phyloP scores from a whole-genome alignment of 2,329 filamentous ascomycete genomes.

The Cephalotrichum gorgonifer region DNA sequence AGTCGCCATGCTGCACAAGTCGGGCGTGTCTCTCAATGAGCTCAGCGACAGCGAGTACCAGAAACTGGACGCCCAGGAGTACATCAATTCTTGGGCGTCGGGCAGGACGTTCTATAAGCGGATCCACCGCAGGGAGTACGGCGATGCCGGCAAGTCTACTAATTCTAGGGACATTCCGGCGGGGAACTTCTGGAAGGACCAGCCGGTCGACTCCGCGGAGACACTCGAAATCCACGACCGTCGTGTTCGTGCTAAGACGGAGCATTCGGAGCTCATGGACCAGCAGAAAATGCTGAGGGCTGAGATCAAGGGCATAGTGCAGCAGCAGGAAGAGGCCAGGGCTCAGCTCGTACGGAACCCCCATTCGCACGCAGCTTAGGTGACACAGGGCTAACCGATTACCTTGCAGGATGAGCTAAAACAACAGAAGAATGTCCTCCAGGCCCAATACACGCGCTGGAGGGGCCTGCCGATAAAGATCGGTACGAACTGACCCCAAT shows the following conservation, averaged over 20 bases:
- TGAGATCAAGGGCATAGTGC: constrained; percentile 27
- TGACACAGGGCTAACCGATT: constrained; percentile 10
- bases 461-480: constrained; percentile 61
- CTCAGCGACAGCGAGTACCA: constrained; percentile 59
- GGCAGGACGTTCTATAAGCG: constrained; percentile 55
- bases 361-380: background rate
- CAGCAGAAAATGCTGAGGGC: constrained; percentile 22
- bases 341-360: constrained; percentile 21
- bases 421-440: constrained; percentile 55
- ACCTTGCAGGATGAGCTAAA: constrained; percentile 35
- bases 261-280: constrained; percentile 22
- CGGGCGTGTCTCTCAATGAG: constrained; percentile 53
- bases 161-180: constrained; percentile 47
- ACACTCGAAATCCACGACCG: constrained; percentile 50
- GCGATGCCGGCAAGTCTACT: constrained; percentile 60
- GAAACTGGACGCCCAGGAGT: constrained; percentile 44
- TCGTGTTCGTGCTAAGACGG: constrained; percentile 29
- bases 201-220: constrained; percentile 58
- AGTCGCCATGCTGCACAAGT: constrained; percentile 56
- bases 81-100: constrained; percentile 60
- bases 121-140: constrained; percentile 69
- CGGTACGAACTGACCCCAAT: constrained; percentile 28
- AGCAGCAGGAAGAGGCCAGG: constrained; percentile 23
- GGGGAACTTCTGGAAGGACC: constrained; percentile 66
- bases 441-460: constrained; percentile 55